Conservation (phyloP, 2,329 filamentous ascomycete species). For the Mycogone perniciosa region DNA sequence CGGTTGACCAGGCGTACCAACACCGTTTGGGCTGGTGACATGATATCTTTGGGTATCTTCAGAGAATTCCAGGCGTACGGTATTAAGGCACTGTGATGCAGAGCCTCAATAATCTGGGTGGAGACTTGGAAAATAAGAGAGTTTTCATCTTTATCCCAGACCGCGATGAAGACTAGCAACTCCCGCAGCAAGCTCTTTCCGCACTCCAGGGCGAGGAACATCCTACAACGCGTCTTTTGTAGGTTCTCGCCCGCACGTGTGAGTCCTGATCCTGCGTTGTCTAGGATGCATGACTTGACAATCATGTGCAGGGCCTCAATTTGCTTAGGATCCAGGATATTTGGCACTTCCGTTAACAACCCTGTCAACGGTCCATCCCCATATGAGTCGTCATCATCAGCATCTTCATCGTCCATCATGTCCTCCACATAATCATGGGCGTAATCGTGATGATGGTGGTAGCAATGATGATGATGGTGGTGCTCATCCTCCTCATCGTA, state of each 20-base stretch:
- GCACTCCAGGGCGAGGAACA: slow-evolving; percentile 83
- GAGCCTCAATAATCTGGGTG: slow-evolving; percentile 88
- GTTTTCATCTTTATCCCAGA: slow-evolving; percentile 91
- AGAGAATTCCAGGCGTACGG: slow-evolving; percentile 90
- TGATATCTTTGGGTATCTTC: slow-evolving; percentile 89
- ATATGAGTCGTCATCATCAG: slow-evolving; percentile 72
- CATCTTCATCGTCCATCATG: slow-evolving; percentile 60
- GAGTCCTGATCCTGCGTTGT: slow-evolving; percentile 65
- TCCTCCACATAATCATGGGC: slow-evolving; percentile 44
- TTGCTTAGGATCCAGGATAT: slow-evolving; percentile 89
- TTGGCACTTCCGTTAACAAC: slow-evolving; percentile 84
- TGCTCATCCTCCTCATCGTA: slow-evolving; percentile 28
- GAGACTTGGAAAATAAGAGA: slow-evolving; percentile 96
- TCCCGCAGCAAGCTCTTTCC: slow-evolving; percentile 85
- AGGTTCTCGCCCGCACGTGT: slow-evolving; percentile 70
- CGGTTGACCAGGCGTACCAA: slow-evolving; percentile 85
- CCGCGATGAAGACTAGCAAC: slow-evolving; percentile 90
- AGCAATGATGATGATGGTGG: slow-evolving; percentile 27
- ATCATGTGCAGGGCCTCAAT: slow-evolving; percentile 97
- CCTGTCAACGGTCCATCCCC: slow-evolving; percentile 74
- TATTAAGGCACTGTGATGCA: slow-evolving; percentile 81
- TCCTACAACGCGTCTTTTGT: slow-evolving; percentile 83
- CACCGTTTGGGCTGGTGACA: slow-evolving; percentile 89
- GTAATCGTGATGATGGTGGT: slow-evolving; percentile 33
- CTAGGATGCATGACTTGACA: slow-evolving; percentile 88